phyloP scores from a whole-genome alignment of 2,329 filamentous ascomycete genomes.

The Ceratocystis colombiana region DNA sequence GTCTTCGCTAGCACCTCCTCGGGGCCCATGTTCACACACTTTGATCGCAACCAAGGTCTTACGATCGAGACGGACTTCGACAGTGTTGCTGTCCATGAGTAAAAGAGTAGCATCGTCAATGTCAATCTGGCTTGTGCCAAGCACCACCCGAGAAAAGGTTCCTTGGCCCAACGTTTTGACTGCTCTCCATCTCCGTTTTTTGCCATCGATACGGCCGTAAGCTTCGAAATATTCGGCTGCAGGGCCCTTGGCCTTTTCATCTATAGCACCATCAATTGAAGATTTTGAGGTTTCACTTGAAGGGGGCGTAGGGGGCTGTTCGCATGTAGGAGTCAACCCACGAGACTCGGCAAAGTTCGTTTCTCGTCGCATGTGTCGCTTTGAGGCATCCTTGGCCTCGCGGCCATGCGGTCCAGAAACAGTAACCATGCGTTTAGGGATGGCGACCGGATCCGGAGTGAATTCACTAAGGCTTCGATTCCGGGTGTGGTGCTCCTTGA shows the following conservation, averaged over 20 bases:
- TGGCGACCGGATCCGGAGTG: conserved; percentile 58
- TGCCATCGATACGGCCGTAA: conserved; percentile 54
- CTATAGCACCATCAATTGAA: conserved; percentile 34
- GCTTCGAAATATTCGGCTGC: conserved; percentile 59
- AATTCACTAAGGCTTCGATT: conserved; percentile 88
- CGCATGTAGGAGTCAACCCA: conserved; percentile 53
- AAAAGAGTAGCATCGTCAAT: conserved; percentile 36
- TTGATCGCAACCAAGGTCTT: conserved; percentile 87
- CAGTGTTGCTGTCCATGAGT: conserved; percentile 30
- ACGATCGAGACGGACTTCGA: conserved; percentile 40
- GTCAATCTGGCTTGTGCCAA: conserved; percentile 69
- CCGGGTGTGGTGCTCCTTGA: conserved; percentile 43
- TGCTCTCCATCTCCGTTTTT: conserved; percentile 66
- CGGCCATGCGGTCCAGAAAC: conserved; percentile 53
- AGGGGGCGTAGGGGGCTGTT: conserved; percentile 67
- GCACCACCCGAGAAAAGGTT: conserved; percentile 87
- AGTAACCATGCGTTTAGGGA: conserved; percentile 62
- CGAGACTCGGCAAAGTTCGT: conserved; percentile 68
- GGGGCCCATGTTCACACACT: conserved; percentile 87
- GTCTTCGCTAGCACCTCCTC: conserved; percentile 85
- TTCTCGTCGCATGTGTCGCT: conserved; percentile 56
- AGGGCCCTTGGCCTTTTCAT: conserved; percentile 35
- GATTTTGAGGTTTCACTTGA: conserved; percentile 59
- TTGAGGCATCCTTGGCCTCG: conserved; percentile 33
- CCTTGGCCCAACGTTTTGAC: conserved; percentile 78